Evolutionary conservation across 2,329 filamentous ascomycete genomes (phyloP).

Genomic region (Huntiella abstrusa): DNA sequence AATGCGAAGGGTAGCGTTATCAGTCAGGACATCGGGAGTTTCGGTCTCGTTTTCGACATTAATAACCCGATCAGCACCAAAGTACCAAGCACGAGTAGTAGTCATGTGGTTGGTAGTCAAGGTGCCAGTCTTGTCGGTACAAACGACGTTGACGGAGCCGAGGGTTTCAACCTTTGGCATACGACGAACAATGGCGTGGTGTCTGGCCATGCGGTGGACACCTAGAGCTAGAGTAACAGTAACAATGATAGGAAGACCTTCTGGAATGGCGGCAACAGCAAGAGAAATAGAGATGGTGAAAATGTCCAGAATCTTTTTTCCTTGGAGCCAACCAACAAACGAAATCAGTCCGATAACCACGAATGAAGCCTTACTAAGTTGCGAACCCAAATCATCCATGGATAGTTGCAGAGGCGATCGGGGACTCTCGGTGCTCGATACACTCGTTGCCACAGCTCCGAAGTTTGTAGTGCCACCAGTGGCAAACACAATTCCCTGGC

Average conservation of each 20-base stretch:
- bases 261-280: conserved; percentile 87
- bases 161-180: conserved; percentile 95
- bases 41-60: conserved; percentile 37
- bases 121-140: conserved; percentile 95
- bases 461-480: conserved; percentile 90
- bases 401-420: conserved; percentile 83
- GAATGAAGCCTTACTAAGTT: conserved; percentile 93
- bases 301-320: conserved; percentile 77
- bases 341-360: conserved; percentile 87
- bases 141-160: conserved; percentile 98
- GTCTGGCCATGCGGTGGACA: conserved; percentile 87
- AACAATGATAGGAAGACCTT: conserved; percentile 93
- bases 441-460: conserved; percentile 82
- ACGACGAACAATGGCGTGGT: conserved; percentile 85
- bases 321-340: conserved; percentile 73
- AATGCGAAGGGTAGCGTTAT: conserved; percentile 59
- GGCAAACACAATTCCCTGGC: conserved; percentile 91
- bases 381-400: conserved; percentile 94
- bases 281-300: conserved; percentile 96
- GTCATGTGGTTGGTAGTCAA: conserved; percentile 98
- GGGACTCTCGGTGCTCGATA: conserved; percentile 88
- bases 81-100: conserved; percentile 90
- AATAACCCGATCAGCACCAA: conserved; percentile 41
- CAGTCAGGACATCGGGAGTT: conserved; percentile 37
- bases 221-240: conserved; percentile 90